phyloP scores from a whole-genome alignment of 2,329 filamentous ascomycete species.

The Penicillium sp. region DNA sequence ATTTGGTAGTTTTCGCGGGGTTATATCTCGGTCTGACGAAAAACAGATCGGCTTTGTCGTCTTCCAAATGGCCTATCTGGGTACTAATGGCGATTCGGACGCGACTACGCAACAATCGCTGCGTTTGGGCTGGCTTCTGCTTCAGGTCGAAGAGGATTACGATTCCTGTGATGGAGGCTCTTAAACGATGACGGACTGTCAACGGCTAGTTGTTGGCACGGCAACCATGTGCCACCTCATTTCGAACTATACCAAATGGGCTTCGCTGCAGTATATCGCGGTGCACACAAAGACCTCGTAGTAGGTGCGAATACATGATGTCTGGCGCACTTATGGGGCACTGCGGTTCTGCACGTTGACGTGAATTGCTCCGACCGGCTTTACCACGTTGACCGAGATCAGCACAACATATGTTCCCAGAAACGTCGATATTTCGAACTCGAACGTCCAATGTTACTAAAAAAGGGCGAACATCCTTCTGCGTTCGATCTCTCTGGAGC shows the following conservation, averaged over 20 bases:
- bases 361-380: too few relatives aligned
- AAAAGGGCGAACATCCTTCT: too few relatives aligned
- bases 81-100: background rate
- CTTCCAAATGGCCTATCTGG: background rate
- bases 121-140: background rate
- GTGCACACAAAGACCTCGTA: background rate
- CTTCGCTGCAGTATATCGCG: background rate
- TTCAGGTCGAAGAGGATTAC: background rate
- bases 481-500: too few relatives aligned
- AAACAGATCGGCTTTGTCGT: background rate
- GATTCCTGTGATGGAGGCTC: background rate
- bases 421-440: background rate
- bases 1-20: slow-evolving; percentile 12
- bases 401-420: background rate
- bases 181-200: background rate
- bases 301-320: background rate
- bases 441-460: too few relatives aligned
- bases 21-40: background rate
- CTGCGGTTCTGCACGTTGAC: background rate
- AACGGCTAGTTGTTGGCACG: slow-evolving; percentile 12
- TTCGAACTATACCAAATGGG: background rate
- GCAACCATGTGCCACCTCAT: slow-evolving; percentile 5
- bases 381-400: too few relatives aligned
- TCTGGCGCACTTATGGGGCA: background rate
- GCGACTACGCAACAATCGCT: background rate